These are phyloP conservation scores for Mycena haematopus DNA, from an alignment of 768 basidiomycete genomes.

Conservation along the genomic window DNA sequence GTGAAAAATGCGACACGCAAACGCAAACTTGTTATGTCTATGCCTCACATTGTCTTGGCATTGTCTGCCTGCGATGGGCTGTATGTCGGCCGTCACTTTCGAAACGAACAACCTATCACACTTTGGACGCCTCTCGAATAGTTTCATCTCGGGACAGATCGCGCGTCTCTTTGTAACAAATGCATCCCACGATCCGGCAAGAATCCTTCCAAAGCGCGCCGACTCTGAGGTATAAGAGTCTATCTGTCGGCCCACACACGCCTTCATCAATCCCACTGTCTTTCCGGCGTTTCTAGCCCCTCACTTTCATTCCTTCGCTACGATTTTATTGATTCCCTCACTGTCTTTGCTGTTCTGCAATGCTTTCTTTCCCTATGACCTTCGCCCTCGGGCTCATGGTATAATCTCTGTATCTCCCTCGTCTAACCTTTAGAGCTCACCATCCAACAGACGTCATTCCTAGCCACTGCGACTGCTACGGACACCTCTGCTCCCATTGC, in stretches of 20 bases:
- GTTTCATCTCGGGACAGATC: slow-evolving; percentile 20
- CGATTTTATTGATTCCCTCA: slow-evolving; percentile 18
- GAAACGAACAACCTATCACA: slow-evolving; percentile 19
- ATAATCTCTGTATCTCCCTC: slow-evolving; percentile 18
- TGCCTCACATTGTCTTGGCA: no score
- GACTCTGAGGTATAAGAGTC: slow-evolving; percentile 22
- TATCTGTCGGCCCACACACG: slow-evolving; percentile 19
- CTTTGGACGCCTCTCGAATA: slow-evolving; percentile 17
- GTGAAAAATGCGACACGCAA: slow-evolving; percentile 8
- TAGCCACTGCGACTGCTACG: slow-evolving; percentile 18
- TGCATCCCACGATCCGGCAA: slow-evolving; percentile 13
- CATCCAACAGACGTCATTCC: slow-evolving; percentile 17
- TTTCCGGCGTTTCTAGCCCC: slow-evolving; percentile 15
- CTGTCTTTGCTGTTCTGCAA: slow-evolving; percentile 18
- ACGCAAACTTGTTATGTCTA: slow-evolving; percentile 11
- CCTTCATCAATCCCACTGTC: slow-evolving; percentile 21
- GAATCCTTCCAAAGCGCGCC: slow-evolving; percentile 18
- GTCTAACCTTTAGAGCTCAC: slow-evolving; percentile 20
- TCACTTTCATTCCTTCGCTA: slow-evolving; percentile 15
- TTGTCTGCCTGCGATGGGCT: slow-evolving; percentile 15
- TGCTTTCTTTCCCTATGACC: slow-evolving; percentile 19
- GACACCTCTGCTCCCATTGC: slow-evolving; percentile 15
- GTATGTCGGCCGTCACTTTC: slow-evolving; percentile 20
- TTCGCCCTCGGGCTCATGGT: slow-evolving; percentile 21
- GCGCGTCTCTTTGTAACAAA: slow-evolving; percentile 13